Conservation (phyloP, 176 grass and related monocot species). For the Juncus inflexus region DNA sequence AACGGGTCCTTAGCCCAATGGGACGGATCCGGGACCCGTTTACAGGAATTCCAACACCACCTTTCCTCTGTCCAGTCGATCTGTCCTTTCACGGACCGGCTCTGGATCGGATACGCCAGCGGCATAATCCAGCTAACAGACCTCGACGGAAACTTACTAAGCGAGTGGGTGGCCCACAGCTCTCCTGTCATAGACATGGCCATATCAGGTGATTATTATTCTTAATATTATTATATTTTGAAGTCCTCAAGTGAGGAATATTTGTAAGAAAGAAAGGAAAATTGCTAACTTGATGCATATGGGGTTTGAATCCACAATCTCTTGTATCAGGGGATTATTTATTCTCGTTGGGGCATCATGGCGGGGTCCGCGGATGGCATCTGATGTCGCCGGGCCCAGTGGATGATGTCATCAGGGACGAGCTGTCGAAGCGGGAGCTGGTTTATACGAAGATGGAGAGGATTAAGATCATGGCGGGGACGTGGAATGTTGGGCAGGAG, state of each 20-base stretch:
- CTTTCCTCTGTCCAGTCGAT: constrained; percentile 81
- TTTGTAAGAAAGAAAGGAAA: too few relatives aligned
- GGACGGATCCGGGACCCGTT: constrained; percentile 65
- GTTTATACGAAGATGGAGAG: constrained; percentile 87
- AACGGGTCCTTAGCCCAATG: constrained; percentile 80
- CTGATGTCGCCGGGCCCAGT: constrained; percentile 81
- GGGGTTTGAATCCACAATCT: too few relatives aligned
- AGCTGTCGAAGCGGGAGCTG: constrained; percentile 65
- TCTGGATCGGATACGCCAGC: constrained; percentile 90
- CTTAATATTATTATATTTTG: too few relatives aligned
- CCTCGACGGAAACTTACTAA: constrained; percentile 69
- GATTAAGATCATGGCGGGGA: constrained; percentile 87
- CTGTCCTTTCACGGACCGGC: constrained; percentile 67
- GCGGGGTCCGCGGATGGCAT: constrained; percentile 85
- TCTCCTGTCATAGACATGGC: constrained; percentile 84
- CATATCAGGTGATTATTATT: constrained; percentile 45
- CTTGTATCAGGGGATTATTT: constrained; percentile 44
- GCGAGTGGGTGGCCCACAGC: constrained; percentile 81
- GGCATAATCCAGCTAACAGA: constrained; percentile 74
- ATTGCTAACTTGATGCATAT: too few relatives aligned
- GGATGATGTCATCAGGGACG: constrained; percentile 68
- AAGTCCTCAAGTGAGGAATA: too few relatives aligned
- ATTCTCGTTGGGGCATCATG: constrained; percentile 86
- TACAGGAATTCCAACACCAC: constrained; percentile 79
- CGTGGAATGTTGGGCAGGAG: constrained; percentile 96